Evolutionary conservation across 2,329 filamentous ascomycete species (phyloP), one percentile per base, ranked within the genome.

Genomic region (Colletotrichum somersetense): DNA sequence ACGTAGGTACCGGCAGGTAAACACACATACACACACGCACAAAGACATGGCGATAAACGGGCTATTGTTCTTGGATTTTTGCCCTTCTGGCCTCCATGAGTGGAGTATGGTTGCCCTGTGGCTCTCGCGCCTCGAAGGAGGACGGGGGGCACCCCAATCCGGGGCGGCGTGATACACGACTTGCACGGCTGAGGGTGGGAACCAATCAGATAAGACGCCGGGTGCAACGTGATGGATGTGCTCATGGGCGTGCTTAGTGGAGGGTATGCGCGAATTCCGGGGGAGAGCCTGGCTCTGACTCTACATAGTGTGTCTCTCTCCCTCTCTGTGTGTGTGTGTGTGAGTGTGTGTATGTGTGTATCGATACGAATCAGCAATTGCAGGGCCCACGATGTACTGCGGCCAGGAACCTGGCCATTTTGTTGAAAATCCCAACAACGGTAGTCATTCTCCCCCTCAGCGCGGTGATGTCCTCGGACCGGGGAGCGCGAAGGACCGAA

Each of bases 161-260:
- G 66, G 57, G 18, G 59, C 52, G 35, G 67, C 66, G 55, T 30
- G 66, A 55, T 55, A 40, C 46, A 48, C 46, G 46, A 23, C 44
- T 48, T 56, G n/a, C 59, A 64, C 52, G 46, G 44, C 53, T 2
- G 16, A 59, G 10, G 16, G 56, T n/a, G 26, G 23, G 30, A 6
- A 8, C 75, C 75, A 76, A 75, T 76, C 71, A 76, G 62, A 57
- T 30, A 16, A 23, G 30, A 30, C 61, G 23, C 46, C 62, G 50
- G 56, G 46, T 55, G 61, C 66, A 76, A 75, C 75, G 75, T 76
- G 75, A 76, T 74, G 71, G 74, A 35, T 76, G 73, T 63, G 61
- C 62, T 71, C 66, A 66, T 59, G 66, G 59, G 59, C 62, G 66
- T 72, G 66, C 66, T 55, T 65, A 66, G 66, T 38, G 56, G 35